Evolutionary conservation across 306 rosid genomes (phyloP).

Genomic region (Vigna mungo): DNA sequence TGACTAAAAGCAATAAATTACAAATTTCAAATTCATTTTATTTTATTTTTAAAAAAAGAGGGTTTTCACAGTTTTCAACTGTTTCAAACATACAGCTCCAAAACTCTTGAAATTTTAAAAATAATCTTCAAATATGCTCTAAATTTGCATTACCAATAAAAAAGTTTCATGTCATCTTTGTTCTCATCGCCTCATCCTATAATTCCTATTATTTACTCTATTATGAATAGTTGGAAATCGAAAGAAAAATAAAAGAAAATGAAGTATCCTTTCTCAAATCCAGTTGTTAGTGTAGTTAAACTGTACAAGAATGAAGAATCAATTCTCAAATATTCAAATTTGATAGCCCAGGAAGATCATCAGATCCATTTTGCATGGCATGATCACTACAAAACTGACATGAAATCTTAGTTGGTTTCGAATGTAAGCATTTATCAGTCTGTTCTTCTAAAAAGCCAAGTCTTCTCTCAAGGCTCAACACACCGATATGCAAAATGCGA

Average conservation of each 20-base stretch:
- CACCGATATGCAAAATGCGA: constrained; percentile 77
- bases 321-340: constrained; percentile 44
- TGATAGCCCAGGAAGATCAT: constrained; percentile 44
- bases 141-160: no score
- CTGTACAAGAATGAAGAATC: constrained; percentile 2
- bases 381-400: constrained; percentile 66
- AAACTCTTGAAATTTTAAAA: no score
- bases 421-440: constrained; percentile 56
- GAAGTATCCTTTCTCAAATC: constrained; percentile 10
- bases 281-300: neutral
- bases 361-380: constrained; percentile 43
- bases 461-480: constrained; percentile 77
- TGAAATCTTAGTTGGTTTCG: constrained; percentile 55
- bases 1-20: no score
- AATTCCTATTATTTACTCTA: neutral
- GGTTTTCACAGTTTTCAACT: no score
- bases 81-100: no score
- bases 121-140: no score
- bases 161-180: neutral
- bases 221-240: neutral
- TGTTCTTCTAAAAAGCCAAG: constrained; percentile 75
- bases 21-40: no score
- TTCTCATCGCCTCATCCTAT: neutral
- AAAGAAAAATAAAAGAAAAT: neutral
- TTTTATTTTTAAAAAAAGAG: no score